These are phyloP conservation scores for Entoloma clypeatum DNA, from an alignment of 1,284 basidiomycete genomes.

Conservation along the genomic window DNA sequence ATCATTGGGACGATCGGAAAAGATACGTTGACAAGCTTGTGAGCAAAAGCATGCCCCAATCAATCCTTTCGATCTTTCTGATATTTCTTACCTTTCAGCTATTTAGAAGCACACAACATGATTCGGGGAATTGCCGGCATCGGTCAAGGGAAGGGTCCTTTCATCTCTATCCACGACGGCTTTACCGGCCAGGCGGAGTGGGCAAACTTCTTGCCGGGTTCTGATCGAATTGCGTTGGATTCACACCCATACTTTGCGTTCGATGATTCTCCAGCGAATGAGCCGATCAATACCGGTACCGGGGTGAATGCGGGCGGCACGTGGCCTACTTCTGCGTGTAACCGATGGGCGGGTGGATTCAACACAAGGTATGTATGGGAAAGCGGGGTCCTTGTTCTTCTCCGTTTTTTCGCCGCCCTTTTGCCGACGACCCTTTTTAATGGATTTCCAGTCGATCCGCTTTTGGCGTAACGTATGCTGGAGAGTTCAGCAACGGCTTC, in stretches of 20 bases:
- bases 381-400: not conserved
- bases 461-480: slow-evolving; percentile 68
- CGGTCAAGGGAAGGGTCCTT: slow-evolving; percentile 77
- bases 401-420: slow-evolving; percentile 1
- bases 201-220: slow-evolving; percentile 68
- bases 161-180: slow-evolving; percentile 78
- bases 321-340: slow-evolving; percentile 56
- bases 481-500: slow-evolving; percentile 64
- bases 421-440: slow-evolving; percentile 3
- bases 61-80: not conserved
- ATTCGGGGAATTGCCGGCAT: slow-evolving; percentile 77
- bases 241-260: slow-evolving; percentile 78
- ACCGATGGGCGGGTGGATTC: slow-evolving; percentile 47
- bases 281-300: slow-evolving; percentile 38
- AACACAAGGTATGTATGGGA: slow-evolving; percentile 37
- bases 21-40: slow-evolving; percentile 54
- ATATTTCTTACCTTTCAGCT: slow-evolving; percentile 33
- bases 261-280: slow-evolving; percentile 41
- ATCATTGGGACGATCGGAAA: slow-evolving; percentile 50
- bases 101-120: slow-evolving; percentile 69
- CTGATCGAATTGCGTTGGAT: slow-evolving; percentile 79
- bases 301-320: slow-evolving; percentile 43
- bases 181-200: slow-evolving; percentile 63
- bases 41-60: slow-evolving; percentile 28
- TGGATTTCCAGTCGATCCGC: slow-evolving; percentile 29